Percentiles rank a stretch among this genome's conserved stretches.
phyloP scores from a whole-genome alignment of 805 yeast species.

The Myxozyma nipponensis region DNA sequence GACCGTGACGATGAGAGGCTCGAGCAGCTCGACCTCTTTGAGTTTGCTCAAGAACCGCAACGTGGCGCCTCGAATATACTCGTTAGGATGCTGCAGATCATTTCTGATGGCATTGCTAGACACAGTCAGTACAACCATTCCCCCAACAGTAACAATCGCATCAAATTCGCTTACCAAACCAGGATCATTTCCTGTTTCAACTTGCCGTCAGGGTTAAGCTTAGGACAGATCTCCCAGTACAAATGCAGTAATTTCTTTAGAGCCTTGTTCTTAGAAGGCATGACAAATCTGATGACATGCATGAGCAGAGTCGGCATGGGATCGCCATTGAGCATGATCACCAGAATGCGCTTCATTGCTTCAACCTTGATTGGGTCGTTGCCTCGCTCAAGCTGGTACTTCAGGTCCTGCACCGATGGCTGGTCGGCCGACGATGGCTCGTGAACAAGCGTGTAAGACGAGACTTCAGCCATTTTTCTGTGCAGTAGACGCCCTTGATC shows the following conservation, averaged over 20 bases:
- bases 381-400: constrained; percentile 77
- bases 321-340: constrained; percentile 87
- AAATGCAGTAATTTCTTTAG: constrained; percentile 88
- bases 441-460: constrained; percentile 27
- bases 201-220: constrained; percentile 80
- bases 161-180: constrained; percentile 52
- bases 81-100: constrained; percentile 97
- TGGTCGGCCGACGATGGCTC: constrained; percentile 34
- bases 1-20: constrained; percentile 90
- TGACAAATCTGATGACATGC: constrained; percentile 94
- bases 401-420: constrained; percentile 65
- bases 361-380: constrained; percentile 81
- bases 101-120: constrained; percentile 82
- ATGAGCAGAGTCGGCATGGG: constrained; percentile 87
- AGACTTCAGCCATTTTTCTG: constrained; percentile 25
- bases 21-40: constrained; percentile 88
- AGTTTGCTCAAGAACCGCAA: constrained; percentile 85
- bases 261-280: constrained; percentile 91
- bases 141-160: background rate
- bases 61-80: constrained; percentile 92
- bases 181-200: constrained; percentile 97
- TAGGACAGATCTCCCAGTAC: constrained; percentile 98
- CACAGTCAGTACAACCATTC: background rate
- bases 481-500: too few species aligned
- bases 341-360: constrained; percentile 83